Percentiles rank a stretch among this genome's conserved stretches.
phyloP scores from a whole-genome alignment of 2,329 filamentous ascomycete genomes.

The Fusarium continuum region DNA sequence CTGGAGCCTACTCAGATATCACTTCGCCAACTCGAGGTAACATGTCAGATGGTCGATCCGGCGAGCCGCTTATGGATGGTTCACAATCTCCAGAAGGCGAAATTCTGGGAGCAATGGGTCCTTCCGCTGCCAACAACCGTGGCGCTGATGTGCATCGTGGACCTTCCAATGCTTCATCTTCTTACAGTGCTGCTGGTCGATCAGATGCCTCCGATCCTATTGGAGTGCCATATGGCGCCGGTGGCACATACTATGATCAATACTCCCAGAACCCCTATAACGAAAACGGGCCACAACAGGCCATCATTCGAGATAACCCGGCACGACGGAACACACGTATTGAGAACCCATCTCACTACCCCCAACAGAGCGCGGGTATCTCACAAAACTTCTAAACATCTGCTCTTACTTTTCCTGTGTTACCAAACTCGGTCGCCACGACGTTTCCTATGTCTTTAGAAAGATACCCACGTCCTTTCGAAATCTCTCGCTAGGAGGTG shows the following conservation, averaged over 20 bases:
- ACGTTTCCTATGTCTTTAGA: conserved; percentile 35
- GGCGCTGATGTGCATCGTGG: conserved; percentile 81
- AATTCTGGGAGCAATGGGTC: conserved; percentile 83
- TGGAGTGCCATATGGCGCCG: conserved; percentile 58
- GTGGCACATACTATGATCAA: conserved; percentile 65
- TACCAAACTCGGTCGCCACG: conserved; percentile 12
- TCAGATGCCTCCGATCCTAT: conserved; percentile 73
- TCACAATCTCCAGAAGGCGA: conserved; percentile 75
- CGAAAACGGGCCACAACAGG: conserved; percentile 55
- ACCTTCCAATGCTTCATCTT: conserved; percentile 94
- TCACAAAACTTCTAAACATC: conserved; percentile 89
- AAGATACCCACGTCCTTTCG: conserved; percentile 45
- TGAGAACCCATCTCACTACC: conserved; percentile 87
- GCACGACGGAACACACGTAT: conserved; percentile 94
- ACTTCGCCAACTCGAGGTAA: conserved; percentile 71
- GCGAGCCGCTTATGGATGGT: conserved; percentile 67
- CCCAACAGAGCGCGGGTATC: conserved; percentile 93
- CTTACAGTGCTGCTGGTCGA: conserved; percentile 83
- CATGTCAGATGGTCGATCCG: conserved; percentile 74
- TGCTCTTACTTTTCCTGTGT: not conserved
- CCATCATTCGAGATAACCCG: conserved; percentile 91
- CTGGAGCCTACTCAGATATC: conserved; percentile 77
- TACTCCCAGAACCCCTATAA: conserved; percentile 66
- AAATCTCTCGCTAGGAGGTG: conserved; percentile 43
- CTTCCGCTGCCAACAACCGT: conserved; percentile 71